A percentile compares a stretch with the other conserved stretches of the same genome.
Evolutionary conservation across 306 rosid genomes (phyloP).

Genomic region (Sophora flavescens): DNA sequence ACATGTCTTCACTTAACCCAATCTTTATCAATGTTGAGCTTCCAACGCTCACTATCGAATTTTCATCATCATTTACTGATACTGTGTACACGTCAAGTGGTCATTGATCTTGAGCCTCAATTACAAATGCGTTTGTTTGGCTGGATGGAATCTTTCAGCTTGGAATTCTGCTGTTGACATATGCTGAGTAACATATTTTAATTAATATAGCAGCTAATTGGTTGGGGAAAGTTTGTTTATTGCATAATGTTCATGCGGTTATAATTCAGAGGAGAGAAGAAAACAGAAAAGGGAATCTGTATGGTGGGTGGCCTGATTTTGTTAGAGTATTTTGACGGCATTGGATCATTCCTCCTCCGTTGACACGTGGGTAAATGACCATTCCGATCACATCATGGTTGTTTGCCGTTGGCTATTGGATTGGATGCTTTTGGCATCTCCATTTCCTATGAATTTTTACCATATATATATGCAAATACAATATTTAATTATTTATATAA

Average conservation of each 20-base stretch:
- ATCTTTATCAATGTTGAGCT: no score
- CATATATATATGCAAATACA: no score
- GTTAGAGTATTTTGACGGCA: constrained; percentile 42
- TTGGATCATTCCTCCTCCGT: constrained; percentile 44
- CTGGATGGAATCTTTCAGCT: constrained; percentile 27
- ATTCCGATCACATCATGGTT: constrained; percentile 46
- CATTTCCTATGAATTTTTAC: neutral
- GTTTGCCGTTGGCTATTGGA: constrained; percentile 10
- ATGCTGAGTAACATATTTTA: constrained; percentile 11
- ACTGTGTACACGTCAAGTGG: neutral
- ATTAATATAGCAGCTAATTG: constrained; percentile 11
- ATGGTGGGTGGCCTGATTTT: constrained; percentile 32
- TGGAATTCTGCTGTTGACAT: constrained; percentile 19
- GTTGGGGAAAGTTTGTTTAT: neutral
- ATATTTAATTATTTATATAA: no score
- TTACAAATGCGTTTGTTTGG: constrained; percentile 5
- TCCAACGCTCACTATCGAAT: no score
- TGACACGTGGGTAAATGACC: constrained; percentile 47
- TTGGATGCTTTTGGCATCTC: constrained; percentile 46
- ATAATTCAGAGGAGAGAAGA: neutral
- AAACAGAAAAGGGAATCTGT: constrained; percentile 38
- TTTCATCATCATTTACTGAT: no score
- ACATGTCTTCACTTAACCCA: no score
- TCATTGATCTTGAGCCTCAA: neutral
- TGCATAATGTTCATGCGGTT: constrained; percentile 9